These are phyloP conservation scores for Tetrapyrgos nigripes DNA, from an alignment of 1,284 basidiomycete genomes.

Conservation along the genomic window DNA sequence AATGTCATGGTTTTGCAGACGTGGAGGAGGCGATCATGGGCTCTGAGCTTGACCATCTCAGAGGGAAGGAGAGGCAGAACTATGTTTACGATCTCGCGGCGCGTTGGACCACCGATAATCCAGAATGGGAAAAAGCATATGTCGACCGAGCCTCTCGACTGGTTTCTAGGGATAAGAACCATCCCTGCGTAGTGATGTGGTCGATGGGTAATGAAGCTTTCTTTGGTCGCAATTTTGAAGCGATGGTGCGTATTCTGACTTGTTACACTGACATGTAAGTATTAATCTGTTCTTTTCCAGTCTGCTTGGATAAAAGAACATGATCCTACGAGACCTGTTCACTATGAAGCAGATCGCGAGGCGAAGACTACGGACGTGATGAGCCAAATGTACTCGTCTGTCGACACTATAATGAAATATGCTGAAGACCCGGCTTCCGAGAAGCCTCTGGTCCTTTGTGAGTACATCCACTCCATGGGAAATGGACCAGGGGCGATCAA, in stretches of 20 bases:
- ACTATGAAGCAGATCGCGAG: constrained; percentile 15
- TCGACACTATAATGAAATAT: constrained; percentile 12
- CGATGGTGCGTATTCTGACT: constrained; percentile 8
- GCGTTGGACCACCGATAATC: constrained; percentile 18
- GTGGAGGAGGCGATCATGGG: constrained; percentile 12
- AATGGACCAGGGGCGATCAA: constrained; percentile 16
- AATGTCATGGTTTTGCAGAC: constrained; percentile 16
- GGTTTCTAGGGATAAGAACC: constrained; percentile 16
- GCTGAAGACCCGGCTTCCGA: constrained; percentile 6
- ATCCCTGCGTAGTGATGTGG: constrained; percentile 14
- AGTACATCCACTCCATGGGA: constrained; percentile 17
- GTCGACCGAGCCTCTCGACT: constrained; percentile 15
- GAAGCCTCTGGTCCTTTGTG: constrained; percentile 17
- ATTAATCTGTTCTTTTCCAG: background rate
- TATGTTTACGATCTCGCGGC: constrained; percentile 12
- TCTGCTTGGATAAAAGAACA: constrained; percentile 14
- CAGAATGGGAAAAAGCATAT: constrained; percentile 19
- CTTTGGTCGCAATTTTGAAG: constrained; percentile 15
- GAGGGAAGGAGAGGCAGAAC: constrained; percentile 13
- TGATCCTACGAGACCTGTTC: constrained; percentile 13
- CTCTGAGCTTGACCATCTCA: constrained; percentile 7
- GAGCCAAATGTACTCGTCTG: constrained; percentile 15
- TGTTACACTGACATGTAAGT: background rate
- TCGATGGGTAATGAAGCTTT: constrained; percentile 18
- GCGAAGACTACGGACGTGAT: constrained; percentile 12